Evolutionary conservation across 2,329 filamentous ascomycete genomes (phyloP), one percentile per base, ranked within the genome.

Genomic region (Cercospora nicotianae): DNA sequence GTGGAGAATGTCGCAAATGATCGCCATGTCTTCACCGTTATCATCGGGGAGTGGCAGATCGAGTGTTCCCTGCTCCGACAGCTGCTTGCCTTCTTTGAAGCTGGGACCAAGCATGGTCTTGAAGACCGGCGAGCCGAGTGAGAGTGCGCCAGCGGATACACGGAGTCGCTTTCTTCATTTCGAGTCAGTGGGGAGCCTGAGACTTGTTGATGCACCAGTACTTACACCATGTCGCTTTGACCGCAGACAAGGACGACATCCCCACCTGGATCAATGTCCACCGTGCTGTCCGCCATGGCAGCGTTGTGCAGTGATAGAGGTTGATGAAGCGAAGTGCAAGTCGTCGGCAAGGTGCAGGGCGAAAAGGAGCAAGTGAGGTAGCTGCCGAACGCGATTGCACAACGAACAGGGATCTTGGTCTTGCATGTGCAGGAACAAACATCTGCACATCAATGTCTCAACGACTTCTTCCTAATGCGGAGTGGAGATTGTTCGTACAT

Each of bases 181-280:
- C n/a, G 13, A 9, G 12, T 45, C 9, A 45, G 42, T 26, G 23
- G 23, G 23, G 23, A 26, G 23, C 23, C 23, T 26, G 23, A 26
- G 23, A 26, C 23, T 26, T 26, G 23, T 26, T 26, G 23, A 26
- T 4, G 23, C 23, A 26, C 23, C 23, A 26, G 2, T 18, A 48
- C 20, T 30, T 20, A 39, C 59, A 1, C 2, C 0, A 1, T 23
- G 20, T 33, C n/a, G 9, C 20, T 6, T 9, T 9, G 16, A 23
- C 48, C 51, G 48, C 55, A 65, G 13, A 55, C 31, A 8, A 69
- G 58, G 8, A 65, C 31, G 6, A 67, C 53, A 26, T 65, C 65
- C n/a, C 65, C 79, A 80, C 83, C 81, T 1, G 81, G 79, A 60
- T 77, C 75, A 70, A 84, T 45, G 9, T 68, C 48, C 16, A 39